Percentiles rank a stretch among this genome's conserved stretches.
phyloP scores from a whole-genome alignment of 257 asterid genomes.

The Oldenlandia corymbosa region DNA sequence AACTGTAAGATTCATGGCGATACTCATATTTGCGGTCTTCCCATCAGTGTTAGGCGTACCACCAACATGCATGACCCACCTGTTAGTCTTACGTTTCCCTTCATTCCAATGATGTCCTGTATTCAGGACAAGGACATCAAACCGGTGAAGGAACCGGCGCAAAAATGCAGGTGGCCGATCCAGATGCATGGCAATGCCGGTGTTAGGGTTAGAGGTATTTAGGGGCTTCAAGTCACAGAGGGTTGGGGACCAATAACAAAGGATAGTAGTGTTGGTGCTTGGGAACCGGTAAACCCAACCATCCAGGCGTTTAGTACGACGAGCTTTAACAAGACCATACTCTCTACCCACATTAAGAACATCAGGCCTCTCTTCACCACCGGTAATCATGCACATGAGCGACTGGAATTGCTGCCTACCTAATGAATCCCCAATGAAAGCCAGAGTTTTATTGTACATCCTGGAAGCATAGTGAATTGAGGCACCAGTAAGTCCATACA shows the following conservation, averaged over 20 bases:
- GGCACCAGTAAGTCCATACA: not conserved
- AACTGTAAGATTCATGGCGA: slow-evolving; percentile 66
- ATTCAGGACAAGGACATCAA: slow-evolving; percentile 68
- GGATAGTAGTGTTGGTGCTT: slow-evolving; percentile 70
- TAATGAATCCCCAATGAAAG: slow-evolving; percentile 88
- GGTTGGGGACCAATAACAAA: slow-evolving; percentile 95
- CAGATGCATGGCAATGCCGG: slow-evolving; percentile 81
- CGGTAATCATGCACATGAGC: slow-evolving; percentile 87
- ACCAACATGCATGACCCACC: slow-evolving; percentile 76
- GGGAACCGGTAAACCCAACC: slow-evolving; percentile 95
- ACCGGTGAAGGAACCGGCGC: slow-evolving; percentile 46
- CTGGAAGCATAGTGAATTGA: slow-evolving; percentile 34
- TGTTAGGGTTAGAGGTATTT: slow-evolving; percentile 29
- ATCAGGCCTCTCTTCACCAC: slow-evolving; percentile 71
- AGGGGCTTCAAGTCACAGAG: slow-evolving; percentile 76
- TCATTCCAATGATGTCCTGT: slow-evolving; percentile 97
- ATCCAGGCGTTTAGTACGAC: slow-evolving; percentile 71
- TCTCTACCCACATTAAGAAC: slow-evolving; percentile 68
- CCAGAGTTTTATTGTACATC: slow-evolving; percentile 80
- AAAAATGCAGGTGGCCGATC: slow-evolving; percentile 83
- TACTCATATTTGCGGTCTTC: slow-evolving; percentile 45
- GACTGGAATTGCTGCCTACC: slow-evolving; percentile 98
- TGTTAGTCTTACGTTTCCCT: slow-evolving; percentile 70
- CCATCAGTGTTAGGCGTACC: slow-evolving; percentile 63
- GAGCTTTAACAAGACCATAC: slow-evolving; percentile 84